Conservation (phyloP, 345 rosid species). For the Camelina neglecta region DNA sequence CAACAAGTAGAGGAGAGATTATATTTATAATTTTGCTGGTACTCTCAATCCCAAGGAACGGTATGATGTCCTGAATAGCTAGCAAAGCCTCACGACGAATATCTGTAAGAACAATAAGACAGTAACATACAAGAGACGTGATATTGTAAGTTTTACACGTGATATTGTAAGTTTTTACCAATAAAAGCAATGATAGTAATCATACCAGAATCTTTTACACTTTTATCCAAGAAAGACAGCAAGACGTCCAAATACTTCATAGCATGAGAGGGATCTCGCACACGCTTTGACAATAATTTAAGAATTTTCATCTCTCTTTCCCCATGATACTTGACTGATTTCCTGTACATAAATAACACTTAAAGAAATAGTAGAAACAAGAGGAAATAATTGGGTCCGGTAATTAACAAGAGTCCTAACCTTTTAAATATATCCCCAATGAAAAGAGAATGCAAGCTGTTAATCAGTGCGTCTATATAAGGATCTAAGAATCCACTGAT, state of each 20-base stretch:
- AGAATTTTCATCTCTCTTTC: slow-evolving; percentile 68
- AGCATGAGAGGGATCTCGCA: slow-evolving; percentile 56
- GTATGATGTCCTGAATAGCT: slow-evolving; percentile 62
- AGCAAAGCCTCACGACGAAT: slow-evolving; percentile 58
- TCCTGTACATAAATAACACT: slow-evolving; percentile 55
- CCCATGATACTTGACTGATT: slow-evolving; percentile 65
- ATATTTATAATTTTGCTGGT: slow-evolving; percentile 55
- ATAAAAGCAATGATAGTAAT: slow-evolving; percentile 18
- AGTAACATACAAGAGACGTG: slow-evolving; percentile 32
- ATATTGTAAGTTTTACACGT: slow-evolving; percentile 6
- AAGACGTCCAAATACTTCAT: slow-evolving; percentile 69
- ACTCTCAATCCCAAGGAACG: slow-evolving; percentile 54
- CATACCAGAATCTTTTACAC: slow-evolving; percentile 67
- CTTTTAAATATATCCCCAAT: slow-evolving; percentile 64
- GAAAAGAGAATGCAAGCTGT: slow-evolving; percentile 72
- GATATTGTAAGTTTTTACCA: too few relatives aligned
- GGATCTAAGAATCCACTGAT: slow-evolving; percentile 54
- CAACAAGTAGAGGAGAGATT: slow-evolving; percentile 72
- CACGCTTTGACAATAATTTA: slow-evolving; percentile 64
- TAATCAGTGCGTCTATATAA: slow-evolving; percentile 62
- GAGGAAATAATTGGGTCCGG: slow-evolving; percentile 20
- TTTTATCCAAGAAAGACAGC: slow-evolving; percentile 64
- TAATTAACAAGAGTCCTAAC: slow-evolving; percentile 47
- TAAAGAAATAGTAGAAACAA: slow-evolving; percentile 14
- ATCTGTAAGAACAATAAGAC: slow-evolving; percentile 53